Base-by-base conservation (phyloP, 2,329 filamentous ascomycete genomes). In the Elsinoe fawcettii region DNA sequence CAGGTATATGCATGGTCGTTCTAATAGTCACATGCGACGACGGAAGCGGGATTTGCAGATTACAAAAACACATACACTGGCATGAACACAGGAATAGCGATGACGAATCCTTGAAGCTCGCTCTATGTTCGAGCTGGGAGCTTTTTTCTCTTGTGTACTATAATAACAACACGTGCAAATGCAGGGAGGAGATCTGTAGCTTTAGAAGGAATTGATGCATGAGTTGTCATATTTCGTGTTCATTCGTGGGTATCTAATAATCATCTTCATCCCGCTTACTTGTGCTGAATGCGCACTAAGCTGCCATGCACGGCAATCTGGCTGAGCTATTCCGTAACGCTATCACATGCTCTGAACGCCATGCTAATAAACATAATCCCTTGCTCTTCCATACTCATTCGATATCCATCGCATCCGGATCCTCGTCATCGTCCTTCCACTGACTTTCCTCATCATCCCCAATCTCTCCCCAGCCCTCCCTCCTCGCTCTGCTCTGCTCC, bases 331-430 rank as follows among this genome's bases (percentile, higher is more conserved):
- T 22, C 39, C 20, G 9, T 23, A n/a, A 23, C 9, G 2, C 18
- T 12, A 25, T 27, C 3, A 7, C 41, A 44, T 44, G 16, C 18
- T 18, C 18, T 44, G 25, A 20, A 25, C 41, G 22, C 41, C 41
- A 23, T 46, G 41, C 41, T 46, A 46, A 46, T 37, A 3, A 3
- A 51, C 18, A 18, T 18, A 51, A 30, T 8, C 32, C 22, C 41
- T 4, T 18, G 7, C 41, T 44, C 8, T 44, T 25, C 22, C 9
- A 37, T 20, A 25, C 14, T 59, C 41, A 69, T 23, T 62, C 84
- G 64, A 87, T 71, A 55, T 87, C 84, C 85, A 88, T 88, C 12
- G 79, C 83, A 66, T 87, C 84, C 1, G 74, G 73, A 63, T 85
- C 81, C 51, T 77, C 65, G 25, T 71, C 69, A 20, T 62, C 55